These are phyloP conservation scores for Cutaneotrichosporon sp. DNA, from an alignment of 1,284 basidiomycete species.

Conservation along the genomic window DNA sequence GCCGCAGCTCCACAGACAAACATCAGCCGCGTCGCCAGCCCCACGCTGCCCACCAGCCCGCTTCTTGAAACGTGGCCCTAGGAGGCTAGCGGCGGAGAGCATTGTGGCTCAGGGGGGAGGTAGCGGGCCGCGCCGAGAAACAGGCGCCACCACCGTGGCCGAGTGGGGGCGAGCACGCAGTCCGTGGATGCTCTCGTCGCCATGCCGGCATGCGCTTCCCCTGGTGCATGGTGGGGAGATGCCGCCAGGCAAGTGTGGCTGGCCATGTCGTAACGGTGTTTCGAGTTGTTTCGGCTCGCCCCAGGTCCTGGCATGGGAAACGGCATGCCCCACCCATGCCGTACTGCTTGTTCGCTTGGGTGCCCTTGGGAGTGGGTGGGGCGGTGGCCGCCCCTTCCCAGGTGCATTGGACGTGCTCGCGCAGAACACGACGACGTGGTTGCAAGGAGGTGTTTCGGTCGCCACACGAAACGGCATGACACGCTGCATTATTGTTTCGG, in stretches of 20 bases:
- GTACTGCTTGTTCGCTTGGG: background rate
- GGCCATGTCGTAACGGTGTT: background rate
- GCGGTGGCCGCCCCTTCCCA: background rate
- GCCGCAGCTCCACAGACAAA: too few species aligned
- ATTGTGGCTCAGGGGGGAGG: too few species aligned
- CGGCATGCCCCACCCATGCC: background rate
- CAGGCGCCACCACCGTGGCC: background rate
- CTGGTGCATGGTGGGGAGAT: background rate
- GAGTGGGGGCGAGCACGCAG: background rate
- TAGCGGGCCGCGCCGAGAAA: too few species aligned
- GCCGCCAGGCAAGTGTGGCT: background rate
- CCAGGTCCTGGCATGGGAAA: background rate
- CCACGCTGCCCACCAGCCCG: too few species aligned
- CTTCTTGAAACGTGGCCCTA: too few species aligned
- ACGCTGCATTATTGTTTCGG: background rate
- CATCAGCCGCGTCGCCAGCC: too few species aligned
- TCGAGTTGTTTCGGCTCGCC: background rate
- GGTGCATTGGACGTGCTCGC: background rate
- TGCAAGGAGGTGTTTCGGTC: background rate
- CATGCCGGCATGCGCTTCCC: background rate
- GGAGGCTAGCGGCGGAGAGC: too few species aligned
- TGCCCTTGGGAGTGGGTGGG: background rate
- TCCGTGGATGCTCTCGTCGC: background rate
- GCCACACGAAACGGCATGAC: background rate
- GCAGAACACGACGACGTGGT: background rate